Base-by-base conservation (phyloP, 2,329 filamentous ascomycete species). In the Xylaria sp. region DNA sequence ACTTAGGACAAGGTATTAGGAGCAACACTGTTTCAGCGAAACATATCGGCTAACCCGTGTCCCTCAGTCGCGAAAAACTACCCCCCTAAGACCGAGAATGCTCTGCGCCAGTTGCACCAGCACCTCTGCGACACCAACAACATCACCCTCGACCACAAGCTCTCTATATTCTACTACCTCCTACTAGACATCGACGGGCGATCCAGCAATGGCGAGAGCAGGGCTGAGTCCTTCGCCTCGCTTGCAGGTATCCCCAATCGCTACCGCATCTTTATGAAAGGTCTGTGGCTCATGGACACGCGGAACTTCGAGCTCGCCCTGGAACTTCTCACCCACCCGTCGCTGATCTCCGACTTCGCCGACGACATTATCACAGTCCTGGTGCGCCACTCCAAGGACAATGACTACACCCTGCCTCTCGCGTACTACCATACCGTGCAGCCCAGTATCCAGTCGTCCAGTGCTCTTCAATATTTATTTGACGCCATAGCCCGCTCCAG, bases 131-230 rank as follows among this genome's bases (percentile, higher is more conserved):
- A 88, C 31, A 88, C 82, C 58, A 71, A 84, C 63, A 83, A 82
- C 58, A 89, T 91, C 73, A 87, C 90, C 7, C 85, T 88, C 63
- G 91, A 94, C 79, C 90, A 94, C 81, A 94, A 94, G 79, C 89
- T 94, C 72, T 93, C 93, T 20, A 86, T 96, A 57, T 84, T 97
- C 71, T 97, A 93, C 83, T 97, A 97, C 79, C 83, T 97, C 46
- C 86, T 97, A 3, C 90, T 93, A 75, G 93, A 97, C 78, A 88
- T 91, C 76, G 88, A 91, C 74, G 80, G 83, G 46, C 80, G 82
- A 33, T 86, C 33, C 6, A 38, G 31, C 46, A 44, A 42, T 75
- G 83, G 6, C 84, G 61, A 64, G 36, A 69, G 28, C 54, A 73
- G 67, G 33, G 76, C 89, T 1, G 84, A 85, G 23, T 70, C 77